Base-by-base conservation (phyloP, 2,329 filamentous ascomycete genomes). In the Cercospora brassicicola region DNA sequence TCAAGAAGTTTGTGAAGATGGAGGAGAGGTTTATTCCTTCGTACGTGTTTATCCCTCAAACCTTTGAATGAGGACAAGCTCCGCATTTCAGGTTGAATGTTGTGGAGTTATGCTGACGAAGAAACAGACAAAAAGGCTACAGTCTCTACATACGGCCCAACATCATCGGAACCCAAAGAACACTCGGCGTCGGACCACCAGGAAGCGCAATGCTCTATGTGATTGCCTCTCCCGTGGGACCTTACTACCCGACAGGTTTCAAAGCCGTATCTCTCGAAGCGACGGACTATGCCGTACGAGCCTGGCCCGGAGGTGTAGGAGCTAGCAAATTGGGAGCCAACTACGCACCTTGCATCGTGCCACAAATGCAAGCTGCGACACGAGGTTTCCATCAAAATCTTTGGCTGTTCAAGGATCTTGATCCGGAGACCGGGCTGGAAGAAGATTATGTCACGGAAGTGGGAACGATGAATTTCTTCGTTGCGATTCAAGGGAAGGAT, bases 261-360 rank as follows among this genome's bases (percentile, higher is more conserved):
- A 98, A 98, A 85, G 95, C 95, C 68, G 88, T 99, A 61, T 94
- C 92, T 1, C 87, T 99, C 64, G 95, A 98, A 84, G 95, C 95
- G 28, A 98, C 95, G 63, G 91, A 96, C 82, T 97, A 97, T 81
- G 94, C 94, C 65, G 74, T 77, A 8, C 93, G 95, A 73, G 95
- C 95, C 66, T 99, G 95, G 95, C 95, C 95, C 57, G 95, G 95
- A 69, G 95, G 95, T 78, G 94, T 97, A 33, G 95, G 95, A 75
- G 93, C 98, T 84, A 96, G 95, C 88, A 99, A 99, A 85, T 89
- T 99, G 36, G 95, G 95, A 70, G 95, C 94, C 77, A 99, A 99
- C 87, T 99, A 99, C 80, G 95, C 95, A n/a, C 95, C 95, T 5
- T 98, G 95, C 84, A 94, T 99, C 76, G 85, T 98, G n/a, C 95